Evolutionary conservation across 331 rosid genomes (phyloP).

Genomic region (Malus hybrid): DNA sequence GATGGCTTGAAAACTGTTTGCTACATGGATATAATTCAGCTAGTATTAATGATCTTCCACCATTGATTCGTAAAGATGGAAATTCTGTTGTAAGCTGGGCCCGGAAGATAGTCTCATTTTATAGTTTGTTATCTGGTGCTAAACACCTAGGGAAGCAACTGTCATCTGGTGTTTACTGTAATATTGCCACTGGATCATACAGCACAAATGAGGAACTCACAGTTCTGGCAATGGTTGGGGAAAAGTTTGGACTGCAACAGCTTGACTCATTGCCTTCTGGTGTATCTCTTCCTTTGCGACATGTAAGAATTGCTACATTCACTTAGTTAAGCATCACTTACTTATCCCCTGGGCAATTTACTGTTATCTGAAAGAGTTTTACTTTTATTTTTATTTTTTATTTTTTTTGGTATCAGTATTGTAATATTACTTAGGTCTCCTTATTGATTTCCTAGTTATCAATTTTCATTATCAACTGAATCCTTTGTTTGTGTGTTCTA

Average conservation of each 20-base stretch:
- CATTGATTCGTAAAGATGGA: conserved; percentile 57
- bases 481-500: conserved; percentile 25
- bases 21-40: conserved; percentile 51
- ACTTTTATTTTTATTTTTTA: background rate
- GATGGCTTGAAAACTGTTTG: conserved; percentile 93
- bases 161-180: conserved; percentile 76
- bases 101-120: conserved; percentile 66
- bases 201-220: conserved; percentile 76
- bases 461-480: background rate
- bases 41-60: conserved; percentile 53
- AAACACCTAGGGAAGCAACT: conserved; percentile 65
- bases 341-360: background rate
- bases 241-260: conserved; percentile 91
- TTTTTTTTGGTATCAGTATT: background rate
- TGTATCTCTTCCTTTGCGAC: conserved; percentile 84
- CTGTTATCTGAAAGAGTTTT: background rate
- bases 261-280: conserved; percentile 92
- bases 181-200: conserved; percentile 65
- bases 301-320: conserved; percentile 48
- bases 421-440: background rate
- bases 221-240: conserved; percentile 96
- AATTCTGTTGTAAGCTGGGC: conserved; percentile 77
- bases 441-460: background rate
- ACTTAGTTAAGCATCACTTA: conserved; percentile 1
- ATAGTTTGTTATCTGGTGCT: conserved; percentile 85